Evolutionary conservation across 768 basidiomycete genomes (phyloP).

Genomic region (Bullera alba): DNA sequence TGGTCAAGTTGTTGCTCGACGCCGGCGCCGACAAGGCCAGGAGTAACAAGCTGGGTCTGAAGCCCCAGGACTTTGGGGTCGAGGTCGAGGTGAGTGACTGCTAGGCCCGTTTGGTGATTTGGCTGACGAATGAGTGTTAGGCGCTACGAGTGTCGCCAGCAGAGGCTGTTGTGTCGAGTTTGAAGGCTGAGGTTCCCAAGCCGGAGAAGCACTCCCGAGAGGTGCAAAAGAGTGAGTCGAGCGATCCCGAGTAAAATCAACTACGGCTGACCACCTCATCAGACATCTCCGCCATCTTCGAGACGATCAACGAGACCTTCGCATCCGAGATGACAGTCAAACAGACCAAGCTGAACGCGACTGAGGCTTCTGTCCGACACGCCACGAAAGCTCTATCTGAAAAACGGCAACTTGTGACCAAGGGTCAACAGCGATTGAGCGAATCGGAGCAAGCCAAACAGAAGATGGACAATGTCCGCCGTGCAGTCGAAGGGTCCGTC

Average conservation of each 20-base stretch:
- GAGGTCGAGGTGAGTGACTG: constrained; percentile 73
- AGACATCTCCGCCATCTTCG: constrained; percentile 84
- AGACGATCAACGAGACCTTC: constrained; percentile 70
- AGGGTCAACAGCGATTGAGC: constrained; percentile 64
- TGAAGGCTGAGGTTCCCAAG: constrained; percentile 65
- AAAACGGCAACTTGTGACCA: constrained; percentile 74
- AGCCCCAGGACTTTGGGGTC: constrained; percentile 90
- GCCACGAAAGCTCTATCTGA: constrained; percentile 86
- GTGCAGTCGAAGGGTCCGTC: constrained; percentile 58
- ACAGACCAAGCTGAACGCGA: constrained; percentile 78
- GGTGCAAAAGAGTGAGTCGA: constrained; percentile 54
- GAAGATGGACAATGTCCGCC: constrained; percentile 74
- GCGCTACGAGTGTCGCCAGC: constrained; percentile 43
- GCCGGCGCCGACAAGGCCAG: constrained; percentile 84
- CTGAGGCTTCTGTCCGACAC: constrained; percentile 75
- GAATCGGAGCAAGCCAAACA: constrained; percentile 77
- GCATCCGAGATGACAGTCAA: constrained; percentile 74
- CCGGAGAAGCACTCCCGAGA: constrained; percentile 70
- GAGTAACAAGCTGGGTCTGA: constrained; percentile 85
- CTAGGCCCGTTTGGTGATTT: neutral
- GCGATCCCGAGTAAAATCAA: neutral
- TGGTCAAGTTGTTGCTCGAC: constrained; percentile 80
- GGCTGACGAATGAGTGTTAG: constrained; percentile 10
- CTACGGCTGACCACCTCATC: constrained; percentile 3
- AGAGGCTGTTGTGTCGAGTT: constrained; percentile 70